These are phyloP conservation scores for Nemania sp. DNA, from an alignment of 2,329 filamentous ascomycete genomes.

Conservation along the genomic window DNA sequence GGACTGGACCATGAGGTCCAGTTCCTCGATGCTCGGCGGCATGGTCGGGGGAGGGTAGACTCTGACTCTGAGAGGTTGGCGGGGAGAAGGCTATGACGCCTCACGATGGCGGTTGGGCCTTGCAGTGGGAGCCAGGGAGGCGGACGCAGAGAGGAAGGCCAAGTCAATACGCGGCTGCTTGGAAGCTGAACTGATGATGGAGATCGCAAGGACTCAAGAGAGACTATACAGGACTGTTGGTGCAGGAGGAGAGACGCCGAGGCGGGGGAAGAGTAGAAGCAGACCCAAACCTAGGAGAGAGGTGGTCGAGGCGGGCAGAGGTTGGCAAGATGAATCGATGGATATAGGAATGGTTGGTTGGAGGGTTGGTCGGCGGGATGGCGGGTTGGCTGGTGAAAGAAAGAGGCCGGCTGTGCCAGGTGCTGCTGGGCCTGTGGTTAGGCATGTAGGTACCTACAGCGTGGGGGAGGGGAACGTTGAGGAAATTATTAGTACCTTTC, in stretches of 20 bases:
- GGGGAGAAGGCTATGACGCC: conserved; percentile 38
- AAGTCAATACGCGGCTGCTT: conserved; percentile 6
- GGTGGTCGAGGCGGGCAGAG: conserved; percentile 14
- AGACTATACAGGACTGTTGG: background rate
- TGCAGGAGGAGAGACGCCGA: background rate
- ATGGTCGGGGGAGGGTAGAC: conserved; percentile 47
- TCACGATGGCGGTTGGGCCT: conserved; percentile 30
- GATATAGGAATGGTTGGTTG: conserved; percentile 17
- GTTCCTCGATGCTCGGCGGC: conserved; percentile 82
- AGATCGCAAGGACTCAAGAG: background rate
- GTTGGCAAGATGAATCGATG: conserved; percentile 12
- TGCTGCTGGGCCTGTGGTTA: too few species aligned
- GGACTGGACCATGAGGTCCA: conserved; percentile 93
- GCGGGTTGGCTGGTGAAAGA: conserved; percentile 22
- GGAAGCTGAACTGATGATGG: background rate
- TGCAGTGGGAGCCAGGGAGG: conserved; percentile 26
- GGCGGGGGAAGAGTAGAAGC: background rate
- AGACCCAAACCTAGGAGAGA: conserved; percentile 3
- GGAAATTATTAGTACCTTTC: too few species aligned
- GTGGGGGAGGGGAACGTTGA: conserved; percentile 27
- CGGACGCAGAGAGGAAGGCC: background rate
- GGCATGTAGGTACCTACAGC: conserved; percentile 17
- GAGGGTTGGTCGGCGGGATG: conserved; percentile 15
- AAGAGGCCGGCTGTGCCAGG: conserved; percentile 21
- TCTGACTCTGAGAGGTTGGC: conserved; percentile 24